A percentile compares a stretch with the other conserved stretches of the same genome.
phyloP scores from a whole-genome alignment of 331 rosid species.

The Phaseolus coccineus region DNA sequence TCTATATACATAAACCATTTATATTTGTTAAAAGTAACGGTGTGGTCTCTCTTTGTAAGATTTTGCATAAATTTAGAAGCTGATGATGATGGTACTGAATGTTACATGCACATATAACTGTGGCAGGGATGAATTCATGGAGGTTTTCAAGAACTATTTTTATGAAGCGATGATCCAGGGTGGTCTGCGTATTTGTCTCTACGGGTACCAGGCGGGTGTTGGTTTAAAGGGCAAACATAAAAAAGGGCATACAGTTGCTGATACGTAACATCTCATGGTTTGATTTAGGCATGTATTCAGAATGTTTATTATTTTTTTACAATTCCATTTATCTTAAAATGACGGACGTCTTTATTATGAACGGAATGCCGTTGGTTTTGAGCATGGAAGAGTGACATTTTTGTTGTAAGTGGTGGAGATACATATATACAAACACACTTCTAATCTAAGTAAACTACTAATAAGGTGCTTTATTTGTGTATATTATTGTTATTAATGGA shows the following conservation, averaged over 20 bases:
- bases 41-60: not conserved
- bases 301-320: not conserved
- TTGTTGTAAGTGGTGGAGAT: not conserved
- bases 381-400: not conserved
- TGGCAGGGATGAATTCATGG: slow-evolving; percentile 95
- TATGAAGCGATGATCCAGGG: slow-evolving; percentile 68
- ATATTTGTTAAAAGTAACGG: not conserved
- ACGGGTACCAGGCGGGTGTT: slow-evolving; percentile 56
- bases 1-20: not conserved
- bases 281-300: slow-evolving; percentile 10
- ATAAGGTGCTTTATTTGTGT: not conserved
- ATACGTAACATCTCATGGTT: slow-evolving; percentile 3
- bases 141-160: slow-evolving; percentile 74
- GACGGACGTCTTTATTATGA: not conserved
- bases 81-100: slow-evolving; percentile 4
- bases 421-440: no score
- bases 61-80: not conserved
- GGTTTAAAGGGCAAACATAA: slow-evolving; percentile 57
- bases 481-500: no score
- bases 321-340: not conserved
- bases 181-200: slow-evolving; percentile 65
- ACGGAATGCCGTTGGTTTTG: no score
- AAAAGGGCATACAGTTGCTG: slow-evolving; percentile 26
- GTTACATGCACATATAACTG: not conserved
- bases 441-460: not conserved